Evolutionary conservation across 192 early-diverging fungal species (phyloP), one percentile per base, ranked within the genome.

Genomic region (Coemansia sp.): DNA sequence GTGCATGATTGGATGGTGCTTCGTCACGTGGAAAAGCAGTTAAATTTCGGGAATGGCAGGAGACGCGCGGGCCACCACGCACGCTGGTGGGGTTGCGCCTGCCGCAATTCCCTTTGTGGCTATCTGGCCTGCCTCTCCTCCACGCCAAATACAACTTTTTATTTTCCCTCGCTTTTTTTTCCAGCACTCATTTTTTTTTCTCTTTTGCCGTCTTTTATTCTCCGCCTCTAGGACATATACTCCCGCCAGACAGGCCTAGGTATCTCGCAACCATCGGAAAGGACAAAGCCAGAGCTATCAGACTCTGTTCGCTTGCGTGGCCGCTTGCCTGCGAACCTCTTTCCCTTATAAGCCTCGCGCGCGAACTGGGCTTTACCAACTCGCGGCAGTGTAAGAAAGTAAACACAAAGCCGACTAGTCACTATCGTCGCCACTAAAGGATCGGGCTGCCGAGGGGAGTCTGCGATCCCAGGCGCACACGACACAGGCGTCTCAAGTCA

Each of bases 1-100:
- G 69, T 57, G 76, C 37, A 23, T 81, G 69, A 84, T 85, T 71
- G 70, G 76, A 32, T 49, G 50, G 49, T 19, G 50, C 16, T 21
- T 1, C 44, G 32, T 64, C 61, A 40, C 60, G 60, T 62, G 60
- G 52, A 55, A 30, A 11, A 26, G 52, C 52, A 55, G 52, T 55
- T 55, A 55, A 55, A 55, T 55, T 55, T 30, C 23, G 42, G 42
- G 14, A 44, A 52, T 26, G 23, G 52, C 52, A 26, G n/a, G 46
- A 3, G n/a, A 19, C 52, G 52, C 52, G 52, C 52, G 52, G 23
- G 52, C 46, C 46, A 47, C 19, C 46, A 19, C 46, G 40, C 46
- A 47, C 46, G 16, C 46, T 14, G 46, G 46, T 47, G 46, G 46
- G 19, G 46, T 17, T 19, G 42, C 46, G 46, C 46, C 46, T 19